Evolutionary conservation across 139 green algal genomes (phyloP), one percentile per base, ranked within the genome.

Genomic region (Tetradesmus lagerheimii): DNA sequence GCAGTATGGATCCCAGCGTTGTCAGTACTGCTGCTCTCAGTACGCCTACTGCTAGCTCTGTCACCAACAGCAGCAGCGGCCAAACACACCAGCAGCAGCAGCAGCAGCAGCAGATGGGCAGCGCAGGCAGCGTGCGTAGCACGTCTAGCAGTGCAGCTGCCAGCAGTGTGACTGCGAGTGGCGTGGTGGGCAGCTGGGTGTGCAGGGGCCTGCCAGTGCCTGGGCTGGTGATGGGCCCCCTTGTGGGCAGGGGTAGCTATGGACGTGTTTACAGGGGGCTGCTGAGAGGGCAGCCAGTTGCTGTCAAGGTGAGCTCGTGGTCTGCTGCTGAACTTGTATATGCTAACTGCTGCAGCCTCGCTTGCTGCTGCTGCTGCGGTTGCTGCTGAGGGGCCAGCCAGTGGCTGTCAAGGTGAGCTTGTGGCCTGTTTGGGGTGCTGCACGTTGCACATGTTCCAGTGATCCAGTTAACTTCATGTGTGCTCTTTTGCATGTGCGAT

Each of bases 191-290:
- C 12, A n/a, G 37, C 29, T 29, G 50, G 66, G 85, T 89, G 39
- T 20, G 3, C 25, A 66, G 74, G 43, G 84, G 84, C 5, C 31
- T 89, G 85, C 85, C 85, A 4, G 41, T 89, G 12, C 43, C 85
- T 64, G 85, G 85, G 38, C 62, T 96, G 34, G 62, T 91, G 83
- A 83, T 95, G 80, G 92, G 92, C 9, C 86, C 89, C 0, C 41
- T 95, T 66, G 38, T 95, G 34, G 93, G 93, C 0, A 64, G 77
- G 15, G 93, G 93, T 53, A 90, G 88, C n/a, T 93, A 93, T 87
- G 93, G 93, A 4, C 66, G 83, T 9, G 92, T 95, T 38, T 95
- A 94, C 81, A 71, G 88, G 4, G 93, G 92, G 15, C 57, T 89
- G 35, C 93, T 83, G 81, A 45, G 79, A 14, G 85, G 86, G 9